A percentile compares a stretch with the other conserved stretches of the same genome.
These are phyloP conservation scores for Phytophthora cactorum DNA, from an alignment of 352 stramenopile species.

Conservation along the genomic window DNA sequence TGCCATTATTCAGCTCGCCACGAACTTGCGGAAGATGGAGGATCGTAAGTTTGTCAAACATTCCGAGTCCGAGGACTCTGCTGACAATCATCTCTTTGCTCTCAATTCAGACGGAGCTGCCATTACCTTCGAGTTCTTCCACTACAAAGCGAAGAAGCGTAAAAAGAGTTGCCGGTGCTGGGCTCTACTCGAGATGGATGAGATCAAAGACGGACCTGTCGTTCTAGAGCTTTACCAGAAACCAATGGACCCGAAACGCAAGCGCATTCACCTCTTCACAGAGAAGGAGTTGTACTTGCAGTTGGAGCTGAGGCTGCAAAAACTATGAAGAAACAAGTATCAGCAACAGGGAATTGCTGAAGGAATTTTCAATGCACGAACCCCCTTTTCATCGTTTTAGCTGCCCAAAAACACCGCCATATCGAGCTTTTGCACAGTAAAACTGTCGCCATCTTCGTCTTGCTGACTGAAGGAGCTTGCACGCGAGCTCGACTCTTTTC, in stretches of 20 bases:
- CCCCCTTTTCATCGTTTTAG: slow-evolving; percentile 17
- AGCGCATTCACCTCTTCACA: slow-evolving; percentile 76
- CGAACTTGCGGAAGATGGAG: slow-evolving; percentile 57
- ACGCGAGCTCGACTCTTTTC: slow-evolving; percentile 43
- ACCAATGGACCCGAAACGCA: slow-evolving; percentile 67
- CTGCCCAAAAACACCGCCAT: slow-evolving; percentile 75
- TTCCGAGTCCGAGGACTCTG: background rate
- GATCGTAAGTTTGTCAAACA: slow-evolving; percentile 40
- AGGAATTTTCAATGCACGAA: background rate
- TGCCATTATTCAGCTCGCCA: slow-evolving; percentile 48
- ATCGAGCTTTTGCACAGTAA: slow-evolving; percentile 78
- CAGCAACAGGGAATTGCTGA: background rate
- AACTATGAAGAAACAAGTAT: slow-evolving; percentile 19
- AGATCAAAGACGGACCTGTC: slow-evolving; percentile 43
- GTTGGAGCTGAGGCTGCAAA: slow-evolving; percentile 43
- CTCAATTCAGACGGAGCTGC: slow-evolving; percentile 49
- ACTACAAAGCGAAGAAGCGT: slow-evolving; percentile 81
- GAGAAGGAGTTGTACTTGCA: slow-evolving; percentile 78
- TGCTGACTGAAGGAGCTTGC: slow-evolving; percentile 49
- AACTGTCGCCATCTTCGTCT: slow-evolving; percentile 51
- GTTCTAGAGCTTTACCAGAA: slow-evolving; percentile 77
- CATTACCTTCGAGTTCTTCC: slow-evolving; percentile 75
- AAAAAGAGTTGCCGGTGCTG: slow-evolving; percentile 83
- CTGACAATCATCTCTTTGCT: background rate
- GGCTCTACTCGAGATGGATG: slow-evolving; percentile 75